Evolutionary conservation across 2,329 filamentous ascomycete species (phyloP), one percentile per base, ranked within the genome.

Genomic region (Clarireedia monteithiana): DNA sequence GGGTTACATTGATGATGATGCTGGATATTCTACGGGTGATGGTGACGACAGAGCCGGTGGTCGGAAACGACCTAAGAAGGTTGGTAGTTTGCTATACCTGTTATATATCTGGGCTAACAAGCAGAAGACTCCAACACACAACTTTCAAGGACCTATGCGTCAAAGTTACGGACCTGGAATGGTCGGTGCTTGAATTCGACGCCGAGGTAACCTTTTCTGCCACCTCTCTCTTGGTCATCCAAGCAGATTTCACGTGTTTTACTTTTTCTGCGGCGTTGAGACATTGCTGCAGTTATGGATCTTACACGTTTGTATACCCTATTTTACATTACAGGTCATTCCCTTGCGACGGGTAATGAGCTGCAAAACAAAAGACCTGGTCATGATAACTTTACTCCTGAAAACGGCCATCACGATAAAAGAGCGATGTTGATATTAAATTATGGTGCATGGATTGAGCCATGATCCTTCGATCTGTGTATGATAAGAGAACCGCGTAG

Each of bases 1-100:
- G 62, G 84, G 84, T 36, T 89, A 78, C 62, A 78, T 78, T 9
- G 86, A 90, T 60, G 85, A 89, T 61, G 83, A 80, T 12, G 75
- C 73, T 15, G 82, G 81, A n/a, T 85, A 89, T 66, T 88, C 85
- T 23, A 88, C 86, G 23, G 85, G 83, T 57, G 86, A 88, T 62
- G 83, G 83, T 63, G 86, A 88, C 63, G 83, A 86, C 55, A 72
- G 72, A 63, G 71, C 70, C 59, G 68, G 70, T 45, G 77, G 75
- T 62, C 74, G 78, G 63, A 86, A 86, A 73, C 77, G 82, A 63
- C 77, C 82, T 69, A 86, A 86, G 73, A 84, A 85, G 81, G 82
- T 84, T 65, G 60, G 68, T 66, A 59, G 50, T 61, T 60, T 63
- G 60, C 55, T 61, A 58, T 51, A 57, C 45, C 20, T 47, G 42